A percentile compares a stretch with the other conserved stretches of the same genome.
These are phyloP conservation scores for Pythium phragmiticola DNA, from an alignment of 352 stramenopile genomes.

Conservation along the genomic window DNA sequence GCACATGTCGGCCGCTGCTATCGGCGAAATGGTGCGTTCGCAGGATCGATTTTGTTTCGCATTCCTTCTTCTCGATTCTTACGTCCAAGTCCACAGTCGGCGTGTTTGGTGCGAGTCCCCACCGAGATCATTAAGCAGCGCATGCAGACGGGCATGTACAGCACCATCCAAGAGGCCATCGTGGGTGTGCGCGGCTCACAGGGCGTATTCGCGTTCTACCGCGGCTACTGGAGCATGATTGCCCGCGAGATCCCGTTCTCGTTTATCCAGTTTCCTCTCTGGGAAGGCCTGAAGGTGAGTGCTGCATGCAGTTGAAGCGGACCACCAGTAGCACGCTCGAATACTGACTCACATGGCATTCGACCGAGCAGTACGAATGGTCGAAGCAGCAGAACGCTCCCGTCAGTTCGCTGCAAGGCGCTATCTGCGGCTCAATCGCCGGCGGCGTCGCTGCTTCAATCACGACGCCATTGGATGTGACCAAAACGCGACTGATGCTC, in stretches of 20 bases:
- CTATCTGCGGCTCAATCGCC: conserved; percentile 93
- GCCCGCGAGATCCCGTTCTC: conserved; percentile 99
- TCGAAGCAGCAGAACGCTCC: conserved; percentile 68
- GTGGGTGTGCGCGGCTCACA: conserved; percentile 75
- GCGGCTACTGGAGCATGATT: conserved; percentile 98
- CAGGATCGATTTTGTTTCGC: neutral
- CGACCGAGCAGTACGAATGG: conserved; percentile 61
- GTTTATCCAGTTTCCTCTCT: conserved; percentile 99
- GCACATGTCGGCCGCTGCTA: conserved; percentile 95
- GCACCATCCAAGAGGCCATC: conserved; percentile 67
- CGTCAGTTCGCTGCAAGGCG: conserved; percentile 91
- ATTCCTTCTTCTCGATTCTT: conserved; percentile 7
- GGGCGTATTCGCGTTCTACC: conserved; percentile 91
- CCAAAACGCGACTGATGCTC: conserved; percentile 99
- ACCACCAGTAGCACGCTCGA: neutral
- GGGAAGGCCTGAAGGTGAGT: conserved; percentile 94
- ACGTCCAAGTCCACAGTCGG: conserved; percentile 48
- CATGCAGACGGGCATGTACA: conserved; percentile 95
- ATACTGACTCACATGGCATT: neutral
- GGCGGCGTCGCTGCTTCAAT: conserved; percentile 94
- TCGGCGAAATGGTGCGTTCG: conserved; percentile 90
- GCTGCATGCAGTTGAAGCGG: neutral
- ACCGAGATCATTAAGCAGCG: conserved; percentile 99
- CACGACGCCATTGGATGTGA: conserved; percentile 99
- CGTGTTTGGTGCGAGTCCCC: conserved; percentile 97